Conservation (phyloP, 768 basidiomycete genomes). For the Suillus fuscotomentosus region DNA sequence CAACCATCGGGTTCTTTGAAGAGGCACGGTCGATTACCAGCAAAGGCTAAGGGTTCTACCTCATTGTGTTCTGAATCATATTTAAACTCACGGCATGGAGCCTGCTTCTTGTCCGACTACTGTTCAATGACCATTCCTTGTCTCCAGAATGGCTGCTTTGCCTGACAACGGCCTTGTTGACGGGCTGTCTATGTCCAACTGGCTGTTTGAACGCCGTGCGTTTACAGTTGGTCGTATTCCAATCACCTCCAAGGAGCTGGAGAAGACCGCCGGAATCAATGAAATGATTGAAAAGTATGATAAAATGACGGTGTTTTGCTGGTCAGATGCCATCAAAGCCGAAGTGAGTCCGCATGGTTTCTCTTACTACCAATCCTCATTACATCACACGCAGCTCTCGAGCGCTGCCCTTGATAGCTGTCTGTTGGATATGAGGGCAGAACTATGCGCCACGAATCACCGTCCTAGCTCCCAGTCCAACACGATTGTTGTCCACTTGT, state of each 20-base stretch:
- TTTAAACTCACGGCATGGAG: neutral
- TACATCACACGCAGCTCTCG: neutral
- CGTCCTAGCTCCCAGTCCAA: too few relatives aligned
- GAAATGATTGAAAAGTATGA: neutral
- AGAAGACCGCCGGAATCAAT: neutral
- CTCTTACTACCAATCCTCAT: neutral
- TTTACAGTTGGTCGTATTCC: neutral
- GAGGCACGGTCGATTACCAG: neutral
- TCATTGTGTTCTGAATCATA: neutral
- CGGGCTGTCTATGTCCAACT: neutral
- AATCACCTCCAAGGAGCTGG: neutral
- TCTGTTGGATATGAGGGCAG: neutral
- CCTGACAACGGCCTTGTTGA: neutral
- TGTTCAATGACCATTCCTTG: neutral
- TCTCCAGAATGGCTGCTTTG: neutral
- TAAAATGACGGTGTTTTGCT: neutral
- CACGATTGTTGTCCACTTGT: neutral
- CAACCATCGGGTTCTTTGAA: neutral
- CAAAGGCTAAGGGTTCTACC: neutral
- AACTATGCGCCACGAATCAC: neutral
- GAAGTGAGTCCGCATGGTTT: neutral
- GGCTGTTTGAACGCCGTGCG: neutral
- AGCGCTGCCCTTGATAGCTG: neutral
- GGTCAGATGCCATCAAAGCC: neutral
- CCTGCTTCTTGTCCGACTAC: neutral